Evolutionary conservation across 108 stramenopile genomes (phyloP), one percentile per base, ranked within the genome.

Genomic region (Nitzschia inconspicua): DNA sequence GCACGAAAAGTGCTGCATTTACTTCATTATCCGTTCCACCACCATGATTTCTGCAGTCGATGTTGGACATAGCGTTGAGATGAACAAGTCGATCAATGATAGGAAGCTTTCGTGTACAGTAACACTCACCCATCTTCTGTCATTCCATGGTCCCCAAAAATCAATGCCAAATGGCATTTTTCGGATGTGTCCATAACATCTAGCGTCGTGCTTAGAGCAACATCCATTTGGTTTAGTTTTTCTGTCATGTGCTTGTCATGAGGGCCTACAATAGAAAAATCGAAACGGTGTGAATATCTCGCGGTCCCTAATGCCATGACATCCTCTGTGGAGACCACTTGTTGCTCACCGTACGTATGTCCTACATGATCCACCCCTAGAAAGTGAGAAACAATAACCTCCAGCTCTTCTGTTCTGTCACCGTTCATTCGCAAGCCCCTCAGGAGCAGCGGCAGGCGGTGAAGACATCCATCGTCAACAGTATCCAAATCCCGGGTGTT

Each of bases 71-170:
- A n/a, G n/a, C n/a, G n/a, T n/a, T n/a, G n/a, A n/a, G n/a, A n/a
- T n/a, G n/a, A n/a, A n/a, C n/a, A n/a, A n/a, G n/a, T n/a, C n/a
- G n/a, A n/a, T n/a, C n/a, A n/a, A n/a, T n/a, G n/a, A n/a, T n/a
- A n/a, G n/a, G n/a, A n/a, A n/a, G n/a, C n/a, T n/a, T n/a, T n/a
- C n/a, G n/a, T n/a, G n/a, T n/a, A n/a, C n/a, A n/a, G n/a, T n/a
- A n/a, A n/a, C n/a, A n/a, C n/a, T n/a, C n/a, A n/a, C n/a, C 98
- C 98, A 59, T 93, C 95, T 61, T 93, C 93, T 10, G 98, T 99
- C 98, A 99, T 99, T 6, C 98, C 98, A 70, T 99, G 98, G 74
- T 99, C 98, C 49, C 93, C 87, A 76, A 86, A 75, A 30, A 89
- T 78, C 41, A 89, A 56, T 32, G 83, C 78, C 9, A 79, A 61